These are phyloP conservation scores for Talaromyces amestolkiae DNA, from an alignment of 2,329 filamentous ascomycete species.

Conservation along the genomic window DNA sequence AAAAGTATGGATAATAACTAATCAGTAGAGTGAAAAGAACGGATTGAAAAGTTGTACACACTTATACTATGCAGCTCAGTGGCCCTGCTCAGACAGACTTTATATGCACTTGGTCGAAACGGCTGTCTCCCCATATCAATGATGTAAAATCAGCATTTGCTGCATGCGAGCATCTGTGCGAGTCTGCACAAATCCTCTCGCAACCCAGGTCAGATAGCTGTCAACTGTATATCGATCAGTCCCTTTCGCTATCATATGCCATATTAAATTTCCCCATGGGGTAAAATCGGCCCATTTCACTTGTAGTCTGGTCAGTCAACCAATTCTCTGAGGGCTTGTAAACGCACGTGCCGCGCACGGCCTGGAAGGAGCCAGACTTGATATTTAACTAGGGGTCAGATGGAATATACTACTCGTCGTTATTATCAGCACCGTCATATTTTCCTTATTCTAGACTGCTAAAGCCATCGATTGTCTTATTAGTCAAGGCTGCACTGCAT, in stretches of 20 bases:
- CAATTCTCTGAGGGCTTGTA: not conserved
- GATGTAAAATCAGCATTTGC: no score
- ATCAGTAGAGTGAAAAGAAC: not conserved
- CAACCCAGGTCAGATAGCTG: not conserved
- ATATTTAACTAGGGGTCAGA: no score
- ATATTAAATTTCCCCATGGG: not conserved
- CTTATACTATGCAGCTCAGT: not conserved
- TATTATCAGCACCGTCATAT: not conserved
- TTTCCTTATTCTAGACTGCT: not conserved
- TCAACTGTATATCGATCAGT: not conserved
- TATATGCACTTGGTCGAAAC: not conserved
- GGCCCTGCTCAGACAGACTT: no score
- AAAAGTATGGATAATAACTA: constrained; percentile 4
- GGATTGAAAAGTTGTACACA: not conserved
- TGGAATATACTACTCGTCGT: not conserved
- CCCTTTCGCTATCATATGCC: not conserved
- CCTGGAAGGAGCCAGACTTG: not conserved
- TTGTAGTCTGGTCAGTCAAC: no score
- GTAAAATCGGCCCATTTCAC: not conserved
- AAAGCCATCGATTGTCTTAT: not conserved
- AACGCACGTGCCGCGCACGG: not conserved
- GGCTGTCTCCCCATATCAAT: not conserved
- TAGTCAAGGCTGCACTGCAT: not conserved
- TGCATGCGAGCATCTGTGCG: not conserved
- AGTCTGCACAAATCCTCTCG: not conserved